Evolutionary conservation across 805 yeast species (phyloP), one percentile per base, ranked within the genome.

Genomic region (Zygotorulaspora danielsina): DNA sequence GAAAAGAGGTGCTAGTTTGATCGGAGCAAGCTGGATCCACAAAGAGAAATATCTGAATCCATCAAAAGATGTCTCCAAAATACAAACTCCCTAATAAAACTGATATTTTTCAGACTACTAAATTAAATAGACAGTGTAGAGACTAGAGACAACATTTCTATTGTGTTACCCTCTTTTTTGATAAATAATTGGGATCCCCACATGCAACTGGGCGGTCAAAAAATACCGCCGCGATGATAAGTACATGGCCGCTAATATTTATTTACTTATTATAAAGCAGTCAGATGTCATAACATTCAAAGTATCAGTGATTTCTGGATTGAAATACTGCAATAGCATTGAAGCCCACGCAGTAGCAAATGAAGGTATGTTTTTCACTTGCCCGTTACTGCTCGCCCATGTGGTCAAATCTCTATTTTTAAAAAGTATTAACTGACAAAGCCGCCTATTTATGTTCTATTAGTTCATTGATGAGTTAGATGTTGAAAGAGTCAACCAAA

Each of bases 391-490:
- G 7, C 24, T 21, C 31, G 8, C 8, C 4, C 27, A 24, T 11
- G 12, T 7, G 12, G 12, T 24, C 27, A 24, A 11, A 24, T 24
- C 13, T 24, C 12, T 24, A 24, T 24, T 7, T 24, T 11, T 11
- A 6, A 15, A 11, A 15, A 27, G 4, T 12, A 27, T 12, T 27
- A 19, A 34, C 42, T 41, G 31, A 41, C 44, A 18, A 21, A 16
- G 19, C 16, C 12, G n/a, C n/a, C 31, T 20, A 16, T 10, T 5
- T 19, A 18, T n/a, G 30, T 8, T 15, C 19, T 15, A 16, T 17
- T 47, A 88, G 90, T 93, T 86, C 65, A 81, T 93, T 44, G 97
- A 93, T 60, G 93, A 84, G 56, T 81, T 87, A 27, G 96, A 89
- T 54, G 79, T 93, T n/a, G 97, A 88, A 61, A 73, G 83, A 51